These are phyloP conservation scores for Colletotrichum sp. DNA, from an alignment of 2,329 filamentous ascomycete species.

Conservation along the genomic window DNA sequence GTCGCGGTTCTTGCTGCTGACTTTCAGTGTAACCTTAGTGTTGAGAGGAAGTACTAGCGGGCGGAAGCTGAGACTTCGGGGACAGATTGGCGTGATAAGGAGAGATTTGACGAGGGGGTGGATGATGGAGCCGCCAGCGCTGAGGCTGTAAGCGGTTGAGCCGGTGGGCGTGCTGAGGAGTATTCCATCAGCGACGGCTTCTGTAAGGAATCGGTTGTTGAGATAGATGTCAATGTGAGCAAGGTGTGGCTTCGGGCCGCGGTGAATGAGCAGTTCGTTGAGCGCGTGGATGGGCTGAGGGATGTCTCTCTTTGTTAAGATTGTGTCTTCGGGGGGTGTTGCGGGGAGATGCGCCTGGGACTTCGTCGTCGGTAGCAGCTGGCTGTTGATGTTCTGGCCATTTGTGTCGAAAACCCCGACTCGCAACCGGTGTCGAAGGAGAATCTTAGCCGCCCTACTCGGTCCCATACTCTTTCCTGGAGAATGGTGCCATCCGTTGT, in stretches of 20 bases:
- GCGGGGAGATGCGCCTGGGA: conserved; percentile 38
- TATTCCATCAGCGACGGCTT: conserved; percentile 94
- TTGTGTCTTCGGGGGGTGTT: conserved; percentile 23
- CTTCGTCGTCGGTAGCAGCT: conserved; percentile 48
- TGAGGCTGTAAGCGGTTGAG: conserved; percentile 94
- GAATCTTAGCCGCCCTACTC: conserved; percentile 76
- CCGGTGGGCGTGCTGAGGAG: conserved; percentile 93
- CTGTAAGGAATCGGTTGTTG: conserved; percentile 87
- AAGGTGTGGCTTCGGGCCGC: conserved; percentile 87
- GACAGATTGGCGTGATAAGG: conserved; percentile 92
- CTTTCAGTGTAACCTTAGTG: conserved; percentile 79
- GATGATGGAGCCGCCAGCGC: conserved; percentile 89
- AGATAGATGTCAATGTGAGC: conserved; percentile 92
- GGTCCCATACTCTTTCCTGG: conserved; percentile 83
- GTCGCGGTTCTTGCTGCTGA: conserved; percentile 81
- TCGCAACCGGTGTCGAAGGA: conserved; percentile 85
- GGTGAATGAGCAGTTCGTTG: conserved; percentile 94
- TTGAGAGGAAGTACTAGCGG: conserved; percentile 88
- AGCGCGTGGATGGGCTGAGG: conserved; percentile 70
- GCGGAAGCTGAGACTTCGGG: conserved; percentile 88
- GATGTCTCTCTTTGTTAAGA: conserved; percentile 6
- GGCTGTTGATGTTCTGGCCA: conserved; percentile 64
- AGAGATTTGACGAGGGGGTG: conserved; percentile 90
- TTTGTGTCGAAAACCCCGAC: conserved; percentile 81
- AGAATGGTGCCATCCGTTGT: conserved; percentile 70